Base-by-base conservation (phyloP, 2,329 filamentous ascomycete genomes). In the Fusarium nelsonii region DNA sequence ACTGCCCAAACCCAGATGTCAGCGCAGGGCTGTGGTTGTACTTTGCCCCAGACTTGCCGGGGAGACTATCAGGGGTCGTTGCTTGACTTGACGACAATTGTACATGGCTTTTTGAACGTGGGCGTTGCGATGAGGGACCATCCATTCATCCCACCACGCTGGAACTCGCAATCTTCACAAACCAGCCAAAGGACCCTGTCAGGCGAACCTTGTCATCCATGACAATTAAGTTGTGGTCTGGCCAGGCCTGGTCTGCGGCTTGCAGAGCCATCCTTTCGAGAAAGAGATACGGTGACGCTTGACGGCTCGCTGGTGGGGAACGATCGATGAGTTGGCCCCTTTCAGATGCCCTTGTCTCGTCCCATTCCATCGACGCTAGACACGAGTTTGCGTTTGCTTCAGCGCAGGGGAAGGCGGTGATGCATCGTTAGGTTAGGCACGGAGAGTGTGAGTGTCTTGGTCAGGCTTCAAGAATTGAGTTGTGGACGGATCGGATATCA, bases 281-380 rank as follows among this genome's bases (percentile, higher is more conserved):
- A 74, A 55, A 65, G 73, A 74, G 64, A 74, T 68, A 74, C 72
- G 72, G 73, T 74, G 73, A 74, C 73, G 73, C 71, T 74, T 37
- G 55, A 60, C 50, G 60, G 72, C 67, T 73, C 52, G 63, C 49
- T 56, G 58, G 73, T 74, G 73, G 73, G 65, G 73, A 73, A 73
- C 62, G 46, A 73, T 69, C 62, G 71, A 74, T 74, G 73, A 74
- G 73, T 54, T 74, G 73, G 73, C 73, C 69, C 73, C 73, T 74
- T 67, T 73, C 57, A 61, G 61, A 63, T 63, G 69, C 68, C 73
- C 73, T 73, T 73, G 68, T 73, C 73, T 74, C 69, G 71, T 73
- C 67, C 72, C 71, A 74, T 73, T 63, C 36, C 52, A 56, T 72
- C 55, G 67, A 66, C 73, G 73, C 73, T 74, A 74, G 63, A 68